Percentiles rank a stretch among this genome's conserved stretches.
These are phyloP conservation scores for Ustulina deusta DNA, from an alignment of 2,329 filamentous ascomycete genomes.

Conservation along the genomic window DNA sequence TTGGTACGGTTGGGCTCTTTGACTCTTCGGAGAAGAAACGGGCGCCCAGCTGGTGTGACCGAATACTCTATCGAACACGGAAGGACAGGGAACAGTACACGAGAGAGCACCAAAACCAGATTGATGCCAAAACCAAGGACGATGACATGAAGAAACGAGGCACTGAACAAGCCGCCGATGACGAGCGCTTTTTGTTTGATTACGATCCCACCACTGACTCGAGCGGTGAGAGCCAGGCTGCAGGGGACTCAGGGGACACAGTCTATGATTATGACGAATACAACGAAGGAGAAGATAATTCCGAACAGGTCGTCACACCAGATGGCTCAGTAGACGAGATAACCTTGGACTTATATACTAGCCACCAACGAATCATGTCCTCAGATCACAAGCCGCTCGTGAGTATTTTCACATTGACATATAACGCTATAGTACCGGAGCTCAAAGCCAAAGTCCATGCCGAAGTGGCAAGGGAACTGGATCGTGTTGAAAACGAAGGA, in stretches of 20 bases:
- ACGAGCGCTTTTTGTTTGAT: constrained; percentile 88
- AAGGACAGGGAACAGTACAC: constrained; percentile 76
- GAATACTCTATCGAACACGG: constrained; percentile 86
- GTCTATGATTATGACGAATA: constrained; percentile 72
- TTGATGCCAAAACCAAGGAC: constrained; percentile 76
- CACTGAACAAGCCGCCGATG: constrained; percentile 77
- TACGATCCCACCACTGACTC: constrained; percentile 86
- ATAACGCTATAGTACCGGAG: constrained; percentile 86
- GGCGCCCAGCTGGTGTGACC: constrained; percentile 96
- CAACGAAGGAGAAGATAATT: constrained; percentile 59
- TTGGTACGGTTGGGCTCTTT: constrained; percentile 91
- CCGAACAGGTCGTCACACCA: constrained; percentile 66
- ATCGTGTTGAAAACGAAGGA: constrained; percentile 91
- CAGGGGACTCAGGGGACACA: constrained; percentile 52
- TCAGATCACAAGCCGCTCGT: constrained; percentile 96
- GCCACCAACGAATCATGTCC: constrained; percentile 88
- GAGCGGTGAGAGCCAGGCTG: constrained; percentile 57
- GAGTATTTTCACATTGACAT: constrained; percentile 84
- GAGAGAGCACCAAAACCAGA: constrained; percentile 69
- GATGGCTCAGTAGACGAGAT: constrained; percentile 69
- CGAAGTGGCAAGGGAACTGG: constrained; percentile 88
- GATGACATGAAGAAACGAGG: constrained; percentile 87
- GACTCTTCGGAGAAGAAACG: constrained; percentile 96
- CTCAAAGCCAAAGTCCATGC: constrained; percentile 86
- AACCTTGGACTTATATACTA: constrained; percentile 76